Evolutionary conservation across 768 basidiomycete species (phyloP).

Genomic region (Lentinula lateritia): DNA sequence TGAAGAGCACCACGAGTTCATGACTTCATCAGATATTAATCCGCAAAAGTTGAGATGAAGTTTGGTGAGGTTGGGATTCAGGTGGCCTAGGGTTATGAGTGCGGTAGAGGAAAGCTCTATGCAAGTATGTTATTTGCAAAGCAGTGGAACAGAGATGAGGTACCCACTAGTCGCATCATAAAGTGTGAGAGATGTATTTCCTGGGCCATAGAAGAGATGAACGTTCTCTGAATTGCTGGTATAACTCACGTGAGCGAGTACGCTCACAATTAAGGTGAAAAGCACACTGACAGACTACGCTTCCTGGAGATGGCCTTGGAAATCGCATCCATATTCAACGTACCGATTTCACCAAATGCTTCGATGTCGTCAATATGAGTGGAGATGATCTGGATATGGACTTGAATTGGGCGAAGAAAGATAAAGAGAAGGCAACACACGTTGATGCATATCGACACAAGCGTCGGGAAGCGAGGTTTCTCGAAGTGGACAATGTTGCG

Average conservation of each 20-base stretch:
- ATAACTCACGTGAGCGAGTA: not conserved
- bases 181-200: slow-evolving; percentile 62
- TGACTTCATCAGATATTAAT: slow-evolving; percentile 58
- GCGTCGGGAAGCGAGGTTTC: slow-evolving; percentile 58
- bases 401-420: not conserved
- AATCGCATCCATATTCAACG: slow-evolving; percentile 79
- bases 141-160: not conserved
- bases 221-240: slow-evolving; percentile 68
- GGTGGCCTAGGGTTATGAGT: slow-evolving; percentile 61
- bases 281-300: slow-evolving; percentile 63
- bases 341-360: slow-evolving; percentile 81
- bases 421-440: slow-evolving; percentile 29
- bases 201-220: slow-evolving; percentile 74
- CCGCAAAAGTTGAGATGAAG: slow-evolving; percentile 87
- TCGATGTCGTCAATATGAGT: slow-evolving; percentile 87
- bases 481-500: slow-evolving; percentile 67
- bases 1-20: slow-evolving; percentile 52
- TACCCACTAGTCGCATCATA: slow-evolving; percentile 90
- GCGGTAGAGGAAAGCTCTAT: slow-evolving; percentile 67
- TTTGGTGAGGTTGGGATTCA: slow-evolving; percentile 79
- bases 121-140: not conserved
- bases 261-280: slow-evolving; percentile 4
- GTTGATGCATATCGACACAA: slow-evolving; percentile 79
- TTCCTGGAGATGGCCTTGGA: slow-evolving; percentile 79
- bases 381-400: slow-evolving; percentile 58